Evolutionary conservation across 2,329 filamentous ascomycete genomes (phyloP), one percentile per base, ranked within the genome.

Genomic region (Trichoderma lentiforme): DNA sequence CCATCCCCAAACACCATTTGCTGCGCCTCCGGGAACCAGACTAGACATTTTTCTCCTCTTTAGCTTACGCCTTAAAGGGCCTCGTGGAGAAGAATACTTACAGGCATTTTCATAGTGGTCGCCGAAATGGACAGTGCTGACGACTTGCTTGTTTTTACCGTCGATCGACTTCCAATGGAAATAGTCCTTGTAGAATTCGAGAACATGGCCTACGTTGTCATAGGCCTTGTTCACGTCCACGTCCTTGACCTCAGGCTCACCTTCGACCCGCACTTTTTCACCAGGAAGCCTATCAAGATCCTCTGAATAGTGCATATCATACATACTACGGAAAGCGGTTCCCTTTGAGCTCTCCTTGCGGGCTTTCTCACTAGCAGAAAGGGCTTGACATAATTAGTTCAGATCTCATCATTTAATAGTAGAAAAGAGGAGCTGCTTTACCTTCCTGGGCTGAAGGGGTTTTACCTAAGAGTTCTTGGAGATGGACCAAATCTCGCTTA

Each of bases 1-100:
- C 87, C 87, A 67, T 89, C 87, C 3, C 87, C 87, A 74, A 87
- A 89, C 4, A 88, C 85, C 84, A 89, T 87, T 74, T 88, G 85
- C 53, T 80, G 76, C 60, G 78, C 80, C 72, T 82, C 78, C 1
- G 84, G 81, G 70, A 87, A 83, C 86, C 86, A 88, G 76, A 86
- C 83, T 84, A 8, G 12, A 18, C 36, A 18, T 21, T 21, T 21
- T 21, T 21, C 21, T 21, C 21, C 21, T 21, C 21, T 21, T 21
- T 21, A 21, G 21, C 21, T 21, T 21, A 21, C 21, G 21, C 21
- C 21, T 21, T 21, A 21, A 21, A 21, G 21, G 21, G 21, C 2
- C 21, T 21, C 21, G 21, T 21, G 21, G 21, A 39, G 15, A 36
- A 34, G 8, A 30, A 12, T 39, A 80, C 82, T 78, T 71, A 84